Evolutionary conservation across 2,329 filamentous ascomycete species (phyloP).

Genomic region (Alternaria rosae): DNA sequence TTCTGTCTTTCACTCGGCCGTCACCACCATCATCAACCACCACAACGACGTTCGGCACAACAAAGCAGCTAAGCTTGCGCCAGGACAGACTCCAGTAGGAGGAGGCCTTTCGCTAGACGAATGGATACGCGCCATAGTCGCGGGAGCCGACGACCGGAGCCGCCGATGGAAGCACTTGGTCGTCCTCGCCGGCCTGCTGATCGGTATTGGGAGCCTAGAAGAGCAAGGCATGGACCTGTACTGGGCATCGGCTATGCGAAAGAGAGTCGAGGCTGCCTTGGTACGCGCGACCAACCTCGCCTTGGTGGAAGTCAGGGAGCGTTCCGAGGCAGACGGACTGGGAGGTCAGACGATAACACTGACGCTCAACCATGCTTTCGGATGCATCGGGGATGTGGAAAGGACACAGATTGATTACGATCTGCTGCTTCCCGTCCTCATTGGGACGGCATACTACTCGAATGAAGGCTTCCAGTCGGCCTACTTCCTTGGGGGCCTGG

Average conservation of each 20-base stretch:
- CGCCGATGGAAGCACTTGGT: constrained; percentile 83
- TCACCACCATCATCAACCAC: constrained; percentile 62
- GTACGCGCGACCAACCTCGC: constrained; percentile 80
- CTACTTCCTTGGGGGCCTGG: constrained; percentile 75
- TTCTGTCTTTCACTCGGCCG: constrained; percentile 75
- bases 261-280: constrained; percentile 74
- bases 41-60: constrained; percentile 46
- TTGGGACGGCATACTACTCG: constrained; percentile 72
- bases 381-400: constrained; percentile 69
- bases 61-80: constrained; percentile 35
- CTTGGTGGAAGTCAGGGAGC: constrained; percentile 63
- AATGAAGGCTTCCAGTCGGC: constrained; percentile 77
- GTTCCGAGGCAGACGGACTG: constrained; percentile 60
- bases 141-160: constrained; percentile 67
- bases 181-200: constrained; percentile 78
- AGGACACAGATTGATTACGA: constrained; percentile 70
- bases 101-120: constrained; percentile 62
- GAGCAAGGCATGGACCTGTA: constrained; percentile 62
- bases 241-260: constrained; percentile 68
- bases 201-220: constrained; percentile 68
- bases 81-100: constrained; percentile 42
- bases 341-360: constrained; percentile 65
- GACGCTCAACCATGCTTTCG: constrained; percentile 79
- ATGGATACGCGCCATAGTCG: constrained; percentile 66
- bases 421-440: constrained; percentile 70